phyloP scores from a whole-genome alignment of 441 rosid species.

The Bocquillonia castaneifolia region DNA sequence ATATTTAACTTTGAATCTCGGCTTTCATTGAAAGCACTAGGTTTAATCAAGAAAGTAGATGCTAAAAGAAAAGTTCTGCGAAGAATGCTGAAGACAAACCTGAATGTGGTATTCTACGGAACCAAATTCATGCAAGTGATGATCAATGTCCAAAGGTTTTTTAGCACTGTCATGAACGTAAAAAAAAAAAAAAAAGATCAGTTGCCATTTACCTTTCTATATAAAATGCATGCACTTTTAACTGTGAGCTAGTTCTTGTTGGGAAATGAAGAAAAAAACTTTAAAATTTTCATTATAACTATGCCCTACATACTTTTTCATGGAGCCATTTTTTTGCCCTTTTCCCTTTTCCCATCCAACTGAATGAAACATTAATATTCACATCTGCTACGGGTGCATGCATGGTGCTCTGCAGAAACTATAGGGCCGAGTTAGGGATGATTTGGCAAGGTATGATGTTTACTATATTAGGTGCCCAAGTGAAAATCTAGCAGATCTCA shows the following conservation, averaged over 20 bases:
- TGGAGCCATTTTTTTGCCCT: not conserved
- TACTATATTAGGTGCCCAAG: not conserved
- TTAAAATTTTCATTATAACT: not conserved
- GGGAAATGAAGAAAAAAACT: not conserved
- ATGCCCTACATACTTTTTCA: not conserved
- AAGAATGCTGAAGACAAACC: constrained; percentile 35
- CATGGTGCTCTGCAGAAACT: not conserved
- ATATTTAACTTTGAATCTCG: not conserved
- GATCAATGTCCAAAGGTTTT: constrained; percentile 62
- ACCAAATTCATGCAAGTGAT: constrained; percentile 74
- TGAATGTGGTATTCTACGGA: constrained; percentile 71
- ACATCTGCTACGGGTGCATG: not conserved
- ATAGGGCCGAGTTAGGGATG: not conserved
- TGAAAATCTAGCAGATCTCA: not conserved
- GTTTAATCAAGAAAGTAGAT: not conserved
- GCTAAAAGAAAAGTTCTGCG: not conserved
- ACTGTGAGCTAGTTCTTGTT: not conserved
- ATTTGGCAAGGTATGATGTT: not conserved
- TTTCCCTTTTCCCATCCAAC: not conserved
- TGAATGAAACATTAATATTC: not conserved
- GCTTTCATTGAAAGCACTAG: not conserved
- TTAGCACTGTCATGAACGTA: constrained; percentile 47
- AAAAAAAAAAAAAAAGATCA: not conserved
- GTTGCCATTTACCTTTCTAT: not conserved
- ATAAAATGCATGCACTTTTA: constrained; percentile 2